Evolutionary conservation across 2,329 filamentous ascomycete species (phyloP), one percentile per base, ranked within the genome.

Genomic region (Bipolaris zeicola): DNA sequence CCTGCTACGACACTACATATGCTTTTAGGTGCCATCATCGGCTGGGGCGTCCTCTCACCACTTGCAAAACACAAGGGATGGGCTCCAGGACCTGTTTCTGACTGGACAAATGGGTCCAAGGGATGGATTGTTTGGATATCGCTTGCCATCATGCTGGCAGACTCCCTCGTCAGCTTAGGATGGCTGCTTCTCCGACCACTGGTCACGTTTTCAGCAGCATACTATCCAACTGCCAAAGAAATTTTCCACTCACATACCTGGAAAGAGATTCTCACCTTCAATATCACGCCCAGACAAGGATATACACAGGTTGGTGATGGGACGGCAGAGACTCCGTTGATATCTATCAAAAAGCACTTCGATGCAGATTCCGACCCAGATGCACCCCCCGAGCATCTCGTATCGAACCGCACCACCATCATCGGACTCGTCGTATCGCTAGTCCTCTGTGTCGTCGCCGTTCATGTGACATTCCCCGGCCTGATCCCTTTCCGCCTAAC

Each of bases 81-180:
- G 95, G 95, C 95, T 8, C 90, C 92, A 2, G 95, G 93, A 0
- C 83, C 87, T 1, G 91, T 97, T 0, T 83, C 86, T 52, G 90
- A 96, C 73, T 99, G 95, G 95, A 90, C 94, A 57, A 86, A 83
- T 14, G 95, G 95, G 8, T 96, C 92, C 73, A 97, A 98, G 78
- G 95, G 94, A 37, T 99, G 95, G 95, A 98, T 99, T 58, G 91
- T 99, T 0, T 99, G 95, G 95, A 83, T 96, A 2, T 96, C 92
- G 33, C 80, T 99, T 28, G 91, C 95, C 3, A 97, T 99, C 64
- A 99, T 99, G 95, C 83, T 99, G 24, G 91, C 91, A 20, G 95
- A 99, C 76, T 92, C 94, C 0, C 83, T 99, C 3, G 85, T 98
- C 60, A 97, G 90, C 67, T 84, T 99, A 8, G 87, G 89, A 1